Conservation (phyloP, 1,284 basidiomycete species). For the Sanghuangporus sanghuang region DNA sequence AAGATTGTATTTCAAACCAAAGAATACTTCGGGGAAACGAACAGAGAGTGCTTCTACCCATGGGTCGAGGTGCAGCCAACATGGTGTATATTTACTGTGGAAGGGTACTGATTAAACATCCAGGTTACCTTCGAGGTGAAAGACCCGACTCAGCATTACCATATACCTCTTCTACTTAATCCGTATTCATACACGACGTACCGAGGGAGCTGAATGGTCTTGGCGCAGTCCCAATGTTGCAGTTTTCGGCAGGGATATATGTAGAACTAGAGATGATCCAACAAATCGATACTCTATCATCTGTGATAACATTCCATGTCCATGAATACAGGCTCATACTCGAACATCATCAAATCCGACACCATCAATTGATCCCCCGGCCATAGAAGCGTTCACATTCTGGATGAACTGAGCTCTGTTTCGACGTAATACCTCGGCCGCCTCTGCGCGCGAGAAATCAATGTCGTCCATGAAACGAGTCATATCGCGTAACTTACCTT, state of each 20-base stretch:
- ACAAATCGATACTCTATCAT: not conserved
- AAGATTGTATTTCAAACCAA: slow-evolving; percentile 84
- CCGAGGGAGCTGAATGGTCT: slow-evolving; percentile 13
- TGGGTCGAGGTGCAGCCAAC: slow-evolving; percentile 65
- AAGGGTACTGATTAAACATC: not conserved
- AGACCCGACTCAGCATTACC: slow-evolving; percentile 76
- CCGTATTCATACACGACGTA: slow-evolving; percentile 86
- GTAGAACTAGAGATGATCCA: not conserved
- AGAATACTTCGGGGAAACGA: slow-evolving; percentile 68
- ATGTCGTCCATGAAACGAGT: slow-evolving; percentile 3
- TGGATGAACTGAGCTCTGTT: slow-evolving; percentile 75
- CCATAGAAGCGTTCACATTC: slow-evolving; percentile 84
- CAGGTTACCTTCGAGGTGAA: slow-evolving; percentile 75
- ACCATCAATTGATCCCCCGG: slow-evolving; percentile 70
- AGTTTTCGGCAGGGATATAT: not conserved
- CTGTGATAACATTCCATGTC: not conserved
- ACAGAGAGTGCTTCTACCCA: slow-evolving; percentile 77
- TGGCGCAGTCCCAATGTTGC: not conserved
- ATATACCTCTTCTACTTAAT: slow-evolving; percentile 87
- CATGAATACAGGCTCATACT: not conserved
- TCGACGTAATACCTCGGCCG: slow-evolving; percentile 87
- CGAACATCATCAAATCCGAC: slow-evolving; percentile 75
- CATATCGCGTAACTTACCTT: slow-evolving; percentile 55
- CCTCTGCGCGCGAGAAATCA: slow-evolving; percentile 52
- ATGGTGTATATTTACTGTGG: not conserved